Evolutionary conservation across 2,329 filamentous ascomycete species (phyloP).

Genomic region (Pseudogymnoascus sp.): DNA sequence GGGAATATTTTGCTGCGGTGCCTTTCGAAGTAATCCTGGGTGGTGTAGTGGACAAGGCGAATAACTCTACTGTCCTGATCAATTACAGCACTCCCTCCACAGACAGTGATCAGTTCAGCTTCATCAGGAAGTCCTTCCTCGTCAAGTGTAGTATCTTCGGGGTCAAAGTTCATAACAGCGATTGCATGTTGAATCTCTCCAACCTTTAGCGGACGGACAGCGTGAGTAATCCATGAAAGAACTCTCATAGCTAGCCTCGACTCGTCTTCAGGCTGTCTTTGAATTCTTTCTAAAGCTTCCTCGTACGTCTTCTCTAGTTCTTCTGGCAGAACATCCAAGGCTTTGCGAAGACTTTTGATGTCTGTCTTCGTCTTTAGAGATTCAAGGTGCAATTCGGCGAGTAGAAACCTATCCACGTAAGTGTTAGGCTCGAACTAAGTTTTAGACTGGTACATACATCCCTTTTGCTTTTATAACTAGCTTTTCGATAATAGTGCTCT

Average conservation of each 20-base stretch:
- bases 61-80: constrained; percentile 6
- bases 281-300: background rate
- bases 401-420: background rate
- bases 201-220: background rate
- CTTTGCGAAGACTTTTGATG: background rate
- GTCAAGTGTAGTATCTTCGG: background rate
- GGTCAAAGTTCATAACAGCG: background rate
- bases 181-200: background rate
- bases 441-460: background rate
- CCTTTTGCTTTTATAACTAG: background rate
- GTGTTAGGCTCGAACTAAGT: background rate
- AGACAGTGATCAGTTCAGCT: constrained; percentile 20
- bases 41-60: constrained; percentile 21
- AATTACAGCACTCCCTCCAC: constrained; percentile 18
- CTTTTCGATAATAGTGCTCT: background rate
- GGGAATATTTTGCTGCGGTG: background rate
- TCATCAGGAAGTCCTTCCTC: background rate
- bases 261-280: background rate
- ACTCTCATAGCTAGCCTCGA: background rate
- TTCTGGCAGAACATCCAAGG: background rate
- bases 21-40: constrained; percentile 21
- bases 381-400: background rate
- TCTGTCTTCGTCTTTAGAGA: background rate
- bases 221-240: background rate
- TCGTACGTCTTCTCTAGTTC: background rate